A percentile compares a stretch with the other conserved stretches of the same genome.
phyloP scores from a whole-genome alignment of 345 rosid genomes.

The Citrus trifoliata region DNA sequence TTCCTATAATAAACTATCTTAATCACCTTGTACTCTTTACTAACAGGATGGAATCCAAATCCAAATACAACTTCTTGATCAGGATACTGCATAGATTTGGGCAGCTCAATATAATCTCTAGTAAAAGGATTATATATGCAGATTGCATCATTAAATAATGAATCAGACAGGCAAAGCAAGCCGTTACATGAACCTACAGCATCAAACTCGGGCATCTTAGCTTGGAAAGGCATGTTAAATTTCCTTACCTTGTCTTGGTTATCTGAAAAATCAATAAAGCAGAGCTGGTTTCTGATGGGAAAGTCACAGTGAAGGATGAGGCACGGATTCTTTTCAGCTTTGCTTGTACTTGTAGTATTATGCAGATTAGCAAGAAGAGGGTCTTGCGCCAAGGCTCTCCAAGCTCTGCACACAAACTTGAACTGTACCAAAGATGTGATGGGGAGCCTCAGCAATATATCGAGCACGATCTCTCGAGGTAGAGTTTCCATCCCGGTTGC shows the following conservation, averaged over 20 bases:
- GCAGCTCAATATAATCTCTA: constrained; percentile 36
- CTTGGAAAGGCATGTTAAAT: constrained; percentile 32
- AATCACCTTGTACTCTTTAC: constrained; percentile 56
- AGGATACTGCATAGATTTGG: constrained; percentile 29
- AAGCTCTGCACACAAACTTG: constrained; percentile 49
- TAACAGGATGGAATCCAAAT: constrained; percentile 47
- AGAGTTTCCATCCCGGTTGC: constrained; percentile 39
- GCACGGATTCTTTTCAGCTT: constrained; percentile 27
- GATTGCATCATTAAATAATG: constrained; percentile 33
- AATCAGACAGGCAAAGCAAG: constrained; percentile 51
- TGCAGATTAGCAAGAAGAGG: constrained; percentile 29
- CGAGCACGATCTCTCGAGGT: constrained; percentile 54
- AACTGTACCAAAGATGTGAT: constrained; percentile 48
- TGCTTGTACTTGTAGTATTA: constrained; percentile 17
- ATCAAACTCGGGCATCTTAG: constrained; percentile 44
- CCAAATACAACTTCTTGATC: constrained; percentile 58
- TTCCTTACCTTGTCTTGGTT: constrained; percentile 34
- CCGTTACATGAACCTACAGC: constrained; percentile 65
- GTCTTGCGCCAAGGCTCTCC: constrained; percentile 45
- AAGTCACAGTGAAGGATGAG: constrained; percentile 61
- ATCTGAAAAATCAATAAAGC: constrained; percentile 42
- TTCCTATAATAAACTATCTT: constrained; percentile 53
- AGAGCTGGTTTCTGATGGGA: constrained; percentile 53
- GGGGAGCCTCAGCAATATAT: constrained; percentile 65
- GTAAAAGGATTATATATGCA: constrained; percentile 64